A percentile compares a stretch with the other conserved stretches of the same genome.
Evolutionary conservation across 2,329 filamentous ascomycete genomes (phyloP).

Genomic region (Colletotrichum salicis): DNA sequence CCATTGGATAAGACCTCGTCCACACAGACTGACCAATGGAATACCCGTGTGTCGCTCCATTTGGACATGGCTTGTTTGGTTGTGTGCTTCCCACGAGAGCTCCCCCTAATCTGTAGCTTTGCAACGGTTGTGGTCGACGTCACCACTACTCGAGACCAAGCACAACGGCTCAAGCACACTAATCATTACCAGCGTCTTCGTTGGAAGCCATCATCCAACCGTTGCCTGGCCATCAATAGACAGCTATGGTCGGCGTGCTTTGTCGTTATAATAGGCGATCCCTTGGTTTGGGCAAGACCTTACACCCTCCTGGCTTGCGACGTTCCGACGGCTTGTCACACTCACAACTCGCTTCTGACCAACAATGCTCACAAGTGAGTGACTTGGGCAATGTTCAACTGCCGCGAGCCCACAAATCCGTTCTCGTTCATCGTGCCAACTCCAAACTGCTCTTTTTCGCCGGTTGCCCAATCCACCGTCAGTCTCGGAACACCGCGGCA

Average conservation of each 20-base stretch:
- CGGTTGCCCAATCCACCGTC: neutral
- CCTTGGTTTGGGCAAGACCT: neutral
- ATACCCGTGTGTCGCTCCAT: conserved; percentile 2
- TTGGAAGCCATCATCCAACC: neutral
- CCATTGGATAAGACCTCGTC: conserved; percentile 16
- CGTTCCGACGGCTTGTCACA: conserved; percentile 13
- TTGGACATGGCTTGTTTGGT: neutral
- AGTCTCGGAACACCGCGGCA: neutral
- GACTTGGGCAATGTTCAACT: neutral
- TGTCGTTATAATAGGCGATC: neutral
- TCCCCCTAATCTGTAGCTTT: neutral
- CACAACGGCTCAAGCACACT: neutral
- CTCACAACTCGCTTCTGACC: conserved; percentile 24
- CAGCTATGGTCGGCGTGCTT: neutral
- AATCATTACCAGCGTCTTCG: neutral
- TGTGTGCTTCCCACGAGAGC: neutral
- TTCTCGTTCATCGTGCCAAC: neutral
- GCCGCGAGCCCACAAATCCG: neutral
- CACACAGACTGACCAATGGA: conserved; percentile 20
- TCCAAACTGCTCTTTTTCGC: neutral
- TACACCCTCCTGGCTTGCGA: neutral
- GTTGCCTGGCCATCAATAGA: neutral
- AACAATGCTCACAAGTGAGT: neutral
- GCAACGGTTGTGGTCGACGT: conserved; percentile 3
- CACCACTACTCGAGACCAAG: neutral